Base-by-base conservation (phyloP, 441 rosid species). In the Erodium trifolium region DNA sequence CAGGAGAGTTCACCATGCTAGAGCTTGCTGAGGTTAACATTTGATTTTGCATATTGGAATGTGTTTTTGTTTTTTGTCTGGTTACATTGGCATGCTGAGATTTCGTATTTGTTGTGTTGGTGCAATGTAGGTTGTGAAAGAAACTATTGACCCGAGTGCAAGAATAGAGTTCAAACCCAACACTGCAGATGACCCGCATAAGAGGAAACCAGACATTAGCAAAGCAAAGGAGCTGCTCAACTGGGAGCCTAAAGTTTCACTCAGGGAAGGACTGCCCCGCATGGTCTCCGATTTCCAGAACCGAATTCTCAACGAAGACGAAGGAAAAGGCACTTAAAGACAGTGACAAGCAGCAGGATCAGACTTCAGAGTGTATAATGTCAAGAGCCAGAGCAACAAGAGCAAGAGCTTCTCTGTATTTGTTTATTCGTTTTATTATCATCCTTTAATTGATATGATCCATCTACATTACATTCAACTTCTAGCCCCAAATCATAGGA, bases 111-210 rank as follows among this genome's bases (percentile, higher is more conserved):
- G 27, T 23, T 23, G 27, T 66, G 49, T 18, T 27, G 63, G 29
- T 68, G 10, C 45, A 66, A 8, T 53, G 35, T 72, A 94, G 97
- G 96, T 91, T 51, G 97, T 94, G 31, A 94, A 91, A 77, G 93
- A 88, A 71, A 88, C 86, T 34, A 89, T 93, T 41, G 99, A 93
- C 78, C 80, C 99, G 4, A 93, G 96, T 66, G 97, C 99, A 47
- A 86, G 90, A 17, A 85, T 93, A 81, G 97, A 91, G 72, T 93
- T 86, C 78, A 87, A 27, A 77, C 90, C 93, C 18, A 93, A 93
- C 76, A 93, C 99, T 60, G 96, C 93, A 0, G 99, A 93, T 41
- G 97, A 93, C 80, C 99, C 99, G 5, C 96, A 90, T 74, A 91
- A 79, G 84, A 88, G 99, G 81, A 93, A 93, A 78, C 97, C 97